Evolutionary conservation across 2,329 filamentous ascomycete species (phyloP).

Genomic region (Fonsecaea nubica): DNA sequence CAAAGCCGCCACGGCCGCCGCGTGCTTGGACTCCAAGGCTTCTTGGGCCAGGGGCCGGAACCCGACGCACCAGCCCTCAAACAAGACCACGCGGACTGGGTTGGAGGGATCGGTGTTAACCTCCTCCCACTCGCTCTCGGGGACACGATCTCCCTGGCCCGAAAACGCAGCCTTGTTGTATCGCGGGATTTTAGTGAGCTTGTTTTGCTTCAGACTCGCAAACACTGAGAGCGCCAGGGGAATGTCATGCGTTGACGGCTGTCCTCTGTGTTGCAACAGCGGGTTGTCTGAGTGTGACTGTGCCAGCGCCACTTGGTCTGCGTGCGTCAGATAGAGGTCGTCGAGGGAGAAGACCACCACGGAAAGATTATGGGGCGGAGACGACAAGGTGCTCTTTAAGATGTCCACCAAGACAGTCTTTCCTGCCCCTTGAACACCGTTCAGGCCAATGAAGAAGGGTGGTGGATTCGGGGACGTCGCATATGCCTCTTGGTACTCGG

Average conservation of each 20-base stretch:
- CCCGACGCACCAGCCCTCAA: slow-evolving; percentile 92
- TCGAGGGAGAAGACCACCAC: slow-evolving; percentile 82
- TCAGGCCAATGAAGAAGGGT: slow-evolving; percentile 86
- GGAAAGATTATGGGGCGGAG: slow-evolving; percentile 63
- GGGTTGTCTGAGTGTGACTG: slow-evolving; percentile 71
- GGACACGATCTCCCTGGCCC: slow-evolving; percentile 77
- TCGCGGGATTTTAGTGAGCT: slow-evolving; percentile 68
- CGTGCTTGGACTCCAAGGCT: slow-evolving; percentile 61
- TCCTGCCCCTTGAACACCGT: slow-evolving; percentile 88
- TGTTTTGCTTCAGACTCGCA: slow-evolving; percentile 59
- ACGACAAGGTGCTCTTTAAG: slow-evolving; percentile 67
- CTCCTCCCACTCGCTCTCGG: slow-evolving; percentile 66
- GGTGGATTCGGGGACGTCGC: slow-evolving; percentile 49
- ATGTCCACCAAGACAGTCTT: slow-evolving; percentile 84
- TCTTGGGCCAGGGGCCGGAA: slow-evolving; percentile 71
- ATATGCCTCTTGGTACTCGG: slow-evolving; percentile 56
- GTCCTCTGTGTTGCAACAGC: slow-evolving; percentile 79
- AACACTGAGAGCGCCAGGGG: slow-evolving; percentile 69
- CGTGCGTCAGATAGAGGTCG: slow-evolving; percentile 83
- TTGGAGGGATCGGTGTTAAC: slow-evolving; percentile 49
- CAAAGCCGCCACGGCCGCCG: slow-evolving; percentile 53
- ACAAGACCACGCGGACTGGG: slow-evolving; percentile 69
- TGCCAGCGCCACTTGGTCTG: slow-evolving; percentile 70
- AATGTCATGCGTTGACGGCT: slow-evolving; percentile 84
- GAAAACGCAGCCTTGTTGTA: slow-evolving; percentile 84